Conservation (phyloP, 257 asterid species). For the Cynanchum wilfordii region DNA sequence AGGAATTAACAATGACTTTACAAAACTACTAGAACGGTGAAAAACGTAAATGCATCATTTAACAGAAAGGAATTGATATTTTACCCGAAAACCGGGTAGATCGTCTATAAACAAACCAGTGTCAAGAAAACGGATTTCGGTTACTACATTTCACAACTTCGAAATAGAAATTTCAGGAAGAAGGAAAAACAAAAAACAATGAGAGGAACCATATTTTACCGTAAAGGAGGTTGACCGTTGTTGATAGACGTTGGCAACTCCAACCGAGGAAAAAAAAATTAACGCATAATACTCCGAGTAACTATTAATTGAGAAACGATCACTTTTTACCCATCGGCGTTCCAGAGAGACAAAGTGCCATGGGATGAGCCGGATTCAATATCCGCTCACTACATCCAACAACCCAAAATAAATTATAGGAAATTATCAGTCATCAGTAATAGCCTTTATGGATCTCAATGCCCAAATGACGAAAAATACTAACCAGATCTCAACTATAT, state of each 20-base stretch:
- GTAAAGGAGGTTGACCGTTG: slow-evolving; percentile 83
- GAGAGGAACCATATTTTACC: slow-evolving; percentile 55
- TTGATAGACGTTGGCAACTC: slow-evolving; percentile 89
- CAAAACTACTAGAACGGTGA: neutral
- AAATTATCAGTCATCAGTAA: neutral
- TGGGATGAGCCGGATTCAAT: slow-evolving; percentile 81
- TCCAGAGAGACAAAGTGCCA: slow-evolving; percentile 96
- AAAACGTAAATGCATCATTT: neutral
- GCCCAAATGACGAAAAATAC: neutral
- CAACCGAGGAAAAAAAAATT: slow-evolving; percentile 41
- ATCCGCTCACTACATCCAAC: slow-evolving; percentile 60
- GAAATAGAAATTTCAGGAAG: neutral
- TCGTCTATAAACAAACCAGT: slow-evolving; percentile 56
- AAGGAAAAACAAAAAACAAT: slow-evolving; percentile 6
- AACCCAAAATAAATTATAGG: too few species aligned
- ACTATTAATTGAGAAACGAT: neutral
- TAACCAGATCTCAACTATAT: slow-evolving; percentile 41
- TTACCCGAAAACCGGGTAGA: slow-evolving; percentile 80
- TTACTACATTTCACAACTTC: slow-evolving; percentile 7
- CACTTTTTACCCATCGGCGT: slow-evolving; percentile 76
- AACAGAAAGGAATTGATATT: slow-evolving; percentile 12
- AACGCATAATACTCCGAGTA: neutral
- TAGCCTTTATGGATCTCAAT: neutral
- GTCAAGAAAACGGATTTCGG: neutral
- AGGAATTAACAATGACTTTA: neutral